Evolutionary conservation across 305 asterid species (phyloP).

Genomic region (Fraxinus paxiana): DNA sequence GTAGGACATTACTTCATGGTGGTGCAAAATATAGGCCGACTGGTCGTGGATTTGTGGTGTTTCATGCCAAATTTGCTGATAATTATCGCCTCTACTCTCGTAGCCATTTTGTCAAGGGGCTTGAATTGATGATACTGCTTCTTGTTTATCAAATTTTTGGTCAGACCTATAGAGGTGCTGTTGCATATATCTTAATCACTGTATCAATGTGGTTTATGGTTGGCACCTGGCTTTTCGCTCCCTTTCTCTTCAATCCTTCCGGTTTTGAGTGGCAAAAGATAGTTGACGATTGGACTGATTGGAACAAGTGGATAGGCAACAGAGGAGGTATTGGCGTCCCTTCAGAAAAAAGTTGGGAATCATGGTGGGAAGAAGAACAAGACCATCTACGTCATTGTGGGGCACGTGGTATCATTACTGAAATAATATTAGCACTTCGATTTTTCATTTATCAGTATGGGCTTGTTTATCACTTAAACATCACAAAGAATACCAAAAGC

Average conservation of each 20-base stretch:
- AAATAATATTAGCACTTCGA: constrained; percentile 61
- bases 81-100: constrained; percentile 85
- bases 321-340: constrained; percentile 93
- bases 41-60: constrained; percentile 92
- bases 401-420: constrained; percentile 63
- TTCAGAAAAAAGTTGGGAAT: constrained; percentile 92
- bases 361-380: constrained; percentile 99
- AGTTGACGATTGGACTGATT: constrained; percentile 90
- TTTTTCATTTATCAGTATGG: constrained; percentile 90
- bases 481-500: constrained; percentile 46
- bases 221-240: constrained; percentile 93
- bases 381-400: constrained; percentile 87
- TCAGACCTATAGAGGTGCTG: constrained; percentile 55
- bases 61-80: constrained; percentile 88
- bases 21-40: constrained; percentile 87
- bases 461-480: constrained; percentile 73
- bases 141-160: constrained; percentile 81
- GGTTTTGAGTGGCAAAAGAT: constrained; percentile 98
- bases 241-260: constrained; percentile 88
- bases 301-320: constrained; percentile 92
- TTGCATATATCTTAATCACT: constrained; percentile 73
- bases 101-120: constrained; percentile 90
- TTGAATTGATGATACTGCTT: constrained; percentile 72
- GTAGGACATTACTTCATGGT: constrained; percentile 87
- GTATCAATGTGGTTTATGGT: constrained; percentile 94